Evolutionary conservation across 352 stramenopile genomes (phyloP).

Genomic region (Lagenidium giganteum): DNA sequence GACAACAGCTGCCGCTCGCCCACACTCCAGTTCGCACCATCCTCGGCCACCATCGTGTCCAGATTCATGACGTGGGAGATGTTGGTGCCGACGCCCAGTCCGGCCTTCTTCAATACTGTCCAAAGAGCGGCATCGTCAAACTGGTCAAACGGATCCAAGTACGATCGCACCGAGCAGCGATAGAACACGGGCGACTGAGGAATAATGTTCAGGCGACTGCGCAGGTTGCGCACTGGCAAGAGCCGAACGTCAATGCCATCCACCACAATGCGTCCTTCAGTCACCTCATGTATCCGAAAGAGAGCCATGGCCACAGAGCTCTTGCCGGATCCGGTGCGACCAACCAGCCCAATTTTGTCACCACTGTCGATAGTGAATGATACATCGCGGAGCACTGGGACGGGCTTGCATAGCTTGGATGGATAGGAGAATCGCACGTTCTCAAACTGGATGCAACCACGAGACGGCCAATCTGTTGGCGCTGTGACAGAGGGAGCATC

Average conservation of each 20-base stretch:
- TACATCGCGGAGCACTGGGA: conserved; percentile 34
- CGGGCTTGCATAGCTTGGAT: no score
- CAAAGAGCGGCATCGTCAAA: conserved; percentile 58
- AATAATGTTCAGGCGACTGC: no score
- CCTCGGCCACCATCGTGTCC: conserved; percentile 79
- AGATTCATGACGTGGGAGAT: neutral
- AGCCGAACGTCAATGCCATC: conserved; percentile 85
- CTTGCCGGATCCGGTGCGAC: conserved; percentile 80
- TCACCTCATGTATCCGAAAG: conserved; percentile 90
- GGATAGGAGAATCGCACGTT: no score
- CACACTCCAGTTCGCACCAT: conserved; percentile 89
- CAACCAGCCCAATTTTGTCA: conserved; percentile 88
- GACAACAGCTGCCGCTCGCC: conserved; percentile 83
- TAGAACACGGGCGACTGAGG: conserved; percentile 91
- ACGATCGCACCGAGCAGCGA: conserved; percentile 83
- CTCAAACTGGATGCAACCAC: no score
- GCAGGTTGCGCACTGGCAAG: no score
- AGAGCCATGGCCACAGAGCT: conserved; percentile 81
- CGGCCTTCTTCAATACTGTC: conserved; percentile 39
- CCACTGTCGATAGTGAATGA: conserved; percentile 71
- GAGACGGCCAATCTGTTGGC: no score
- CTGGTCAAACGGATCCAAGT: conserved; percentile 87
- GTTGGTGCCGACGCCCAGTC: no score
- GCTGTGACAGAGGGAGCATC: no score
- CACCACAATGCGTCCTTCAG: conserved; percentile 81